Conservation (phyloP, 176 grass and related monocot genomes). For the Dendrocalamus sinicus region DNA sequence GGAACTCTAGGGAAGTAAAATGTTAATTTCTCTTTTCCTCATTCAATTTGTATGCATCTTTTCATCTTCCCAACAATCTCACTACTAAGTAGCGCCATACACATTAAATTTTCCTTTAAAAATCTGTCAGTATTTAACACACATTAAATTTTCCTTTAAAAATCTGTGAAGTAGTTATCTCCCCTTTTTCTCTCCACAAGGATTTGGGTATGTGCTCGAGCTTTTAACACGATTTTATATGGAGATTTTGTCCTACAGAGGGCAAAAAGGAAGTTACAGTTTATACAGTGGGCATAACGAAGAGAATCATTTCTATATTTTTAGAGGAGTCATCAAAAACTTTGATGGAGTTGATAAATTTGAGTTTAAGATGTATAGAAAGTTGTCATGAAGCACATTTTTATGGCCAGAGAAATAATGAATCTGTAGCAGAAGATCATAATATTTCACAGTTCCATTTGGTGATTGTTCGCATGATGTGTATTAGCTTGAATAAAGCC, state of each 20-base stretch:
- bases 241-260: neutral
- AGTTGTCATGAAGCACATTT: neutral
- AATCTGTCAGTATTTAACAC: neutral
- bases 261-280: neutral
- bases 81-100: neutral
- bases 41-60: neutral
- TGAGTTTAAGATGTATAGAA: constrained; percentile 21
- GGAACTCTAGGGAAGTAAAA: neutral
- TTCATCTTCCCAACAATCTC: constrained; percentile 8
- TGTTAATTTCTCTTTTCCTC: neutral
- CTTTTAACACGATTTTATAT: neutral
- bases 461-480: neutral
- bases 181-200: neutral
- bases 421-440: neutral
- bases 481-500: neutral
- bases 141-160: constrained; percentile 11
- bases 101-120: constrained; percentile 11
- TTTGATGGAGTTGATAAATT: constrained; percentile 2
- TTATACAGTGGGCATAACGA: constrained; percentile 21
- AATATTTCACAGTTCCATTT: neutral
- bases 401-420: neutral
- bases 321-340: neutral
- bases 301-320: neutral
- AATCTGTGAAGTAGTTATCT: neutral
- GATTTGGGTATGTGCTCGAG: neutral